Evolutionary conservation across 1,284 basidiomycete species (phyloP).

Genomic region (Mycosarcoma mackinlayi): DNA sequence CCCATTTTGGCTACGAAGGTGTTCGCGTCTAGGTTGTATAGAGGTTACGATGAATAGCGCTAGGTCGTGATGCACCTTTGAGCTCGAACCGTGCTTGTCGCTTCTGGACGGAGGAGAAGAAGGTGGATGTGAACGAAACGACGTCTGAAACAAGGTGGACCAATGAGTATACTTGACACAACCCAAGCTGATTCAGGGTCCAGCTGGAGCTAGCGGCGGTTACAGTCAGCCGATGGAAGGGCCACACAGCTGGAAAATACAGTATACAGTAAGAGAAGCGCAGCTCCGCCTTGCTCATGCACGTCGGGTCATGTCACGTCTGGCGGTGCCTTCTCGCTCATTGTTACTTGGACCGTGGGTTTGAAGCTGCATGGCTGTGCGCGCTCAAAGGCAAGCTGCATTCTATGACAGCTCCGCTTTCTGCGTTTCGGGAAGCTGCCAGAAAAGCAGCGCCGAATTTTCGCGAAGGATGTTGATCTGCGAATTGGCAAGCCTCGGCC

Average conservation of each 20-base stretch:
- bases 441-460: slow-evolving; percentile 18
- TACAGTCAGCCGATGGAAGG: slow-evolving; percentile 6
- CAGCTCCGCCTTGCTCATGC: background rate
- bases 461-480: slow-evolving; percentile 30
- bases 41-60: no score
- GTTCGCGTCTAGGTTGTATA: no score
- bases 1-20: slow-evolving; percentile 12
- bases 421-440: slow-evolving; percentile 13
- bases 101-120: background rate
- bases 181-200: slow-evolving; percentile 1
- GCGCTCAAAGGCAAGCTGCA: background rate
- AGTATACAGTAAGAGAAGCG: background rate
- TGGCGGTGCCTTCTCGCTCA: background rate
- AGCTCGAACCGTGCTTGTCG: no score
- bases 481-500: background rate
- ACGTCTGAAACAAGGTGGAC: no score
- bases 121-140: background rate
- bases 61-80: no score
- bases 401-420: slow-evolving; percentile 9
- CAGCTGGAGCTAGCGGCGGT: background rate
- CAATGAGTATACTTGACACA: background rate
- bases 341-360: no score
- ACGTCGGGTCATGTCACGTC: background rate
- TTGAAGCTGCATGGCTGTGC: no score
- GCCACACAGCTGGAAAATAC: background rate